Evolutionary conservation across 83 land plant genomes (phyloP), one percentile per base, ranked within the genome.

Genomic region (Picea mariana): DNA sequence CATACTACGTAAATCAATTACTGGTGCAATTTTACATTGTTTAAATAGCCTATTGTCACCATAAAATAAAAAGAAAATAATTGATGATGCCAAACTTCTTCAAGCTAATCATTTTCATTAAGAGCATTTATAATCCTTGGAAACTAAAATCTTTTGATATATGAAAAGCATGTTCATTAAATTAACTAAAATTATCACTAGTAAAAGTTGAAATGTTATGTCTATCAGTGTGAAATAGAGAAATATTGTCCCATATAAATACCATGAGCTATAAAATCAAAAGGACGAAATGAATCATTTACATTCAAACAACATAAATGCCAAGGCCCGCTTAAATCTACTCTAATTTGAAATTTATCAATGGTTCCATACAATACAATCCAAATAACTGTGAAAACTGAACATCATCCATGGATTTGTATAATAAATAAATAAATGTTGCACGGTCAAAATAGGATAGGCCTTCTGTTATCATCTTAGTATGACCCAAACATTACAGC

Each of bases 381-480:
- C 55, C 13, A 26, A 44, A 73, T n/a, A 73, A 2, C 13, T 73
- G 42, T 7, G 11, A 73, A 58, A 44, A 42, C 6, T 9, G 21
- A 73, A 6, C 21, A 44, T n/a, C 24, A 73, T 44, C 42, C 44
- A 73, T 42, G 77, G 11, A 23, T 58, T 58, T 73, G 77, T 52
- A 73, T 73, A 73, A 73, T 73, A 73, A 47, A 73, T n/a, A 8
- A 44, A 47, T 44, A 44, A 71, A 73, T 44, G 77, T 73, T 44
- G 55, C 77, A n/a, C 31, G 1, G 24, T n/a, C 76, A 72, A 72
- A 73, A 42, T 73, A n/a, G 77, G 77, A 44, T 1, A 27, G 31
- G 31, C 31, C 20, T 73, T 73, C 77, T 21, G 47, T 20, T 47
- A 47, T 73, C 77, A 73, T 13, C 77, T 73, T 44, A 44, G 77